These are phyloP conservation scores for Mycena belliarum DNA, from an alignment of 768 basidiomycete species.

Conservation along the genomic window DNA sequence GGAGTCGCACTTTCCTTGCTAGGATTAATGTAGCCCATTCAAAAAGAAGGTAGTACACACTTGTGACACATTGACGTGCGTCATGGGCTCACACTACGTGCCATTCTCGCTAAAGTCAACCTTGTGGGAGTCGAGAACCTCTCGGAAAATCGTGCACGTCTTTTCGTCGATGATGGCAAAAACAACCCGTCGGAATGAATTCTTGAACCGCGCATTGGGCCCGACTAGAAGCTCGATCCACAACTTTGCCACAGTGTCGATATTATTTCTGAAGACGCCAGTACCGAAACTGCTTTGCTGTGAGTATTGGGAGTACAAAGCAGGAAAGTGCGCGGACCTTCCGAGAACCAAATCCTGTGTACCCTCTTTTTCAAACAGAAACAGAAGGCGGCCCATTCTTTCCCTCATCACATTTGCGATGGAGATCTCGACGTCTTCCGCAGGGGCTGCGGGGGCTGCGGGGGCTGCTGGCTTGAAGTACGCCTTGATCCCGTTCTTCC, in stretches of 20 bases:
- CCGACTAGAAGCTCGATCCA: conserved; percentile 63
- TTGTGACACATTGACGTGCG: no score
- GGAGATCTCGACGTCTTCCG: conserved; percentile 31
- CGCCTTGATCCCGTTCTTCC: conserved; percentile 3
- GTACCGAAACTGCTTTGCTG: no score
- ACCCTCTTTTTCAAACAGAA: conserved; percentile 63
- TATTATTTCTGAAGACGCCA: conserved; percentile 71
- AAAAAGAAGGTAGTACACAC: no score
- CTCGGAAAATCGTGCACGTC: conserved; percentile 38
- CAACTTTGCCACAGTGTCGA: conserved; percentile 55
- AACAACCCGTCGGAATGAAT: conserved; percentile 60
- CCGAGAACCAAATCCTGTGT: conserved; percentile 65
- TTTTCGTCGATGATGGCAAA: conserved; percentile 64
- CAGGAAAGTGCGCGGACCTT: no score
- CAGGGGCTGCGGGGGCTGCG: neutral
- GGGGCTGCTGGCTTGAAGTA: conserved; percentile 7
- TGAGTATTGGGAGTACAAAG: no score
- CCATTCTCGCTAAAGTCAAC: conserved; percentile 13
- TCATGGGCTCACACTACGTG: neutral
- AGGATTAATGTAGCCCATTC: no score
- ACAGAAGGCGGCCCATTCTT: conserved; percentile 68
- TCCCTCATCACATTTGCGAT: conserved; percentile 66
- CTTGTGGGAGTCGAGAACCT: conserved; percentile 18
- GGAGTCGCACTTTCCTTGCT: no score
- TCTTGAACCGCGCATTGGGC: conserved; percentile 52